Conservation (phyloP, 129 eudicot species). For the Chrysanthemum lavandulifolium region DNA sequence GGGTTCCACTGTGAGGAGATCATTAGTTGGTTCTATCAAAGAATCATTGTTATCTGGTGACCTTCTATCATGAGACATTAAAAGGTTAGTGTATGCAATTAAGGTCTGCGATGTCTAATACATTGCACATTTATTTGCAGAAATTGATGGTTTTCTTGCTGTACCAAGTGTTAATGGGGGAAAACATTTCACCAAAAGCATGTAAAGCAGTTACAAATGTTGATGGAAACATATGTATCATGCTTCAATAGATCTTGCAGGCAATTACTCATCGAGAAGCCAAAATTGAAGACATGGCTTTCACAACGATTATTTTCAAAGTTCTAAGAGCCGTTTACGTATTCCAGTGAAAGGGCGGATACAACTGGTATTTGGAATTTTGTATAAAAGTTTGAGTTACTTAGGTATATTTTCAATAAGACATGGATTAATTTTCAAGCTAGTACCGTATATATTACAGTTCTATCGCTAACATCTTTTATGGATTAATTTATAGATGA, state of each 20-base stretch:
- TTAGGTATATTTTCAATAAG: background rate
- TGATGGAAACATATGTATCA: constrained; percentile 78
- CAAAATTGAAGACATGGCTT: constrained; percentile 25
- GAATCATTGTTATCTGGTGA: too few relatives aligned
- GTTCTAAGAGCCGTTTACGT: constrained; percentile 54
- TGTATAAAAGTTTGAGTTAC: constrained; percentile 3
- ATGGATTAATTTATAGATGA: background rate
- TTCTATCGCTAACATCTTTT: constrained; percentile 2
- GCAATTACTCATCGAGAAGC: constrained; percentile 35
- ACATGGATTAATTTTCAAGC: background rate
- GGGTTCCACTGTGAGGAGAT: too few relatives aligned
- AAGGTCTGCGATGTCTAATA: too few relatives aligned
- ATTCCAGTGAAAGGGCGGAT: constrained; percentile 89
- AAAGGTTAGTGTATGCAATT: too few relatives aligned
- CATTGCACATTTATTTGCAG: too few relatives aligned
- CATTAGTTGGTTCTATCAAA: too few relatives aligned
- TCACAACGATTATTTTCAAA: constrained; percentile 35
- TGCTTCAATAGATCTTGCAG: constrained; percentile 73
- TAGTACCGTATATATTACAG: background rate
- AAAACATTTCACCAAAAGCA: constrained; percentile 63
- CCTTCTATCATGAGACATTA: too few relatives aligned
- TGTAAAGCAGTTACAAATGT: constrained; percentile 82
- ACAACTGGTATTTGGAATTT: constrained; percentile 56
- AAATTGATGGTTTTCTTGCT: too few relatives aligned
- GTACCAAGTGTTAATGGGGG: constrained; percentile 57